These are phyloP conservation scores for Colletotrichum spaethianum DNA, from an alignment of 2,329 filamentous ascomycete species.

Conservation along the genomic window DNA sequence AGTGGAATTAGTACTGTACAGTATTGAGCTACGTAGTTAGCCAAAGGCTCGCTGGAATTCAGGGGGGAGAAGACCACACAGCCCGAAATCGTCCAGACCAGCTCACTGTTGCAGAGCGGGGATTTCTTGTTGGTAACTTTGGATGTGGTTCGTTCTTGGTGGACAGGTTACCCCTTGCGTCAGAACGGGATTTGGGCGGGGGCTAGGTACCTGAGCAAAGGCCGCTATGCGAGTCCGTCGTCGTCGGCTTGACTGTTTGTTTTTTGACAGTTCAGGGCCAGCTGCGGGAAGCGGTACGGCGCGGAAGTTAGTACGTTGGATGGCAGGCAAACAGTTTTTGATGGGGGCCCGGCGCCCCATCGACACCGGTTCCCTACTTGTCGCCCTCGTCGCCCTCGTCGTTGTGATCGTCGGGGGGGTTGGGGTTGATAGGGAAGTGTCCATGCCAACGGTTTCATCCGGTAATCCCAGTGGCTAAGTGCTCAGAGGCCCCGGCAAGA, in stretches of 20 bases:
- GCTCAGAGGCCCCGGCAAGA: background rate
- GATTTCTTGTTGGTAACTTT: constrained; percentile 13
- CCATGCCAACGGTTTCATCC: constrained; percentile 8
- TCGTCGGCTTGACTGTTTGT: constrained; percentile 9
- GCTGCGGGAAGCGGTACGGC: constrained; percentile 41
- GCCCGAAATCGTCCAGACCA: background rate
- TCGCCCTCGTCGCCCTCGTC: too few species aligned
- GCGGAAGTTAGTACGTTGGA: constrained; percentile 39
- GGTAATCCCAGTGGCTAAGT: constrained; percentile 1
- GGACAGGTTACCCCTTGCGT: constrained; percentile 27
- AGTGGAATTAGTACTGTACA: background rate
- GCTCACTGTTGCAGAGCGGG: constrained; percentile 8
- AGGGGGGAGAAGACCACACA: background rate
- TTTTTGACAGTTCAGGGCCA: constrained; percentile 28
- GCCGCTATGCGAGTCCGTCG: constrained; percentile 11
- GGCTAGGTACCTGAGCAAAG: constrained; percentile 3
- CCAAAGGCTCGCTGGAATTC: background rate
- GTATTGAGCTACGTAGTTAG: too few species aligned
- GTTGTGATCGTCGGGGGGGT: background rate
- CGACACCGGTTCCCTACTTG: constrained; percentile 11
- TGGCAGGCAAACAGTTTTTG: constrained; percentile 40
- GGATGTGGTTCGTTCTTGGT: constrained; percentile 13
- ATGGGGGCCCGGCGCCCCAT: constrained; percentile 23
- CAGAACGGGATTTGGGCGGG: constrained; percentile 27
- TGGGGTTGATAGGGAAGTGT: constrained; percentile 4